phyloP scores from a whole-genome alignment of 306 rosid genomes.

The Sesbania bispinosa region DNA sequence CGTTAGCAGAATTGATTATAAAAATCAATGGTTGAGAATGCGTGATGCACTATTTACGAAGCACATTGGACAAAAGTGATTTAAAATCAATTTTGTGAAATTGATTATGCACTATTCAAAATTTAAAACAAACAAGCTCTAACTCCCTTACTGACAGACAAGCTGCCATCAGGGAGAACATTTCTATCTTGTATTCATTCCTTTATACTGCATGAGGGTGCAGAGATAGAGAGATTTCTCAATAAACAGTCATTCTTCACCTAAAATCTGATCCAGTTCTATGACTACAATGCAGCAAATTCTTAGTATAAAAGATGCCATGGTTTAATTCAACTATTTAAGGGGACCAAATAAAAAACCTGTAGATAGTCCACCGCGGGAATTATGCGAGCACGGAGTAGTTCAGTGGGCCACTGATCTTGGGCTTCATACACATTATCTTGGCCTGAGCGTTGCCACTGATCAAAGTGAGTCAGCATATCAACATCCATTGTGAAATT shows the following conservation, averaged over 20 bases:
- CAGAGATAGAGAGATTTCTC: too few species aligned
- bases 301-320: not conserved
- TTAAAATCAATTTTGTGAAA: too few species aligned
- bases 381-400: conserved; percentile 52
- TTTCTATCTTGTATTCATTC: too few species aligned
- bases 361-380: conserved; percentile 71
- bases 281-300: conserved; percentile 7
- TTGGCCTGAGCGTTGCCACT: conserved; percentile 65
- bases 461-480: conserved; percentile 76
- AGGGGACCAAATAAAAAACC: conserved; percentile 35
- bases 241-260: too few species aligned
- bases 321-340: conserved; percentile 1
- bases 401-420: conserved; percentile 78
- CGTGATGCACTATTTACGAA: too few species aligned
- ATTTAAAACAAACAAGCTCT: too few species aligned
- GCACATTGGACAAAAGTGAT: too few species aligned
- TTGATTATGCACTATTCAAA: too few species aligned
- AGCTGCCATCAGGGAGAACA: not conserved
- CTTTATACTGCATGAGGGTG: too few species aligned
- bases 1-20: too few species aligned
- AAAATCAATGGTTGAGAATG: too few species aligned
- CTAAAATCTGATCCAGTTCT: not conserved
- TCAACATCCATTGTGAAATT: conserved; percentile 85
- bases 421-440: conserved; percentile 71
- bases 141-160: too few species aligned